Percentiles rank a stretch among this genome's conserved stretches.
Evolutionary conservation across 2,329 filamentous ascomycete genomes (phyloP).

Genomic region (Westerdykella ornata): DNA sequence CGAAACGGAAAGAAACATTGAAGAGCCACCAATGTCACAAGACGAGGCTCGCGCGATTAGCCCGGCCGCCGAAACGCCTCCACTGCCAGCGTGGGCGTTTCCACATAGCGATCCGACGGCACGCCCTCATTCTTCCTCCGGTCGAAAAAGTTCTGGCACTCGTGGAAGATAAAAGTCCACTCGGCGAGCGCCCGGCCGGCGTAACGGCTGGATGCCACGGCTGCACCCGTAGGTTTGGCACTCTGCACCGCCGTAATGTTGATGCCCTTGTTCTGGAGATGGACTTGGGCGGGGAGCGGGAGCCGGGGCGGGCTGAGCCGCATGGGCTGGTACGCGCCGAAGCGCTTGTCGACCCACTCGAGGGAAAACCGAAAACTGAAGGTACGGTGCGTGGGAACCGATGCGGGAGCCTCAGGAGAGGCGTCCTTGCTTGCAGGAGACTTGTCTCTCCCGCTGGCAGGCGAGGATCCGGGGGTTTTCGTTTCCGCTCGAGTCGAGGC

Average conservation of each 20-base stretch:
- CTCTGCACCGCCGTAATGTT: constrained; percentile 21
- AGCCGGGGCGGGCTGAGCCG: constrained; percentile 61
- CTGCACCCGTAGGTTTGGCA: constrained; percentile 34
- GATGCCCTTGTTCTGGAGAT: constrained; percentile 45
- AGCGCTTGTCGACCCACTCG: constrained; percentile 55
- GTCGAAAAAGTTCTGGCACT: constrained; percentile 77
- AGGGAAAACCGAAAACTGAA: constrained; percentile 71
- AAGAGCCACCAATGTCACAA: neutral
- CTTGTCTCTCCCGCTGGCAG: neutral
- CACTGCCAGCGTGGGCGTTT: constrained; percentile 59
- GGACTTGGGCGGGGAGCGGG: constrained; percentile 62
- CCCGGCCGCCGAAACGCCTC: constrained; percentile 53
- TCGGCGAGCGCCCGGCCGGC: constrained; percentile 69
- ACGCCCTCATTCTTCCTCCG: constrained; percentile 68
- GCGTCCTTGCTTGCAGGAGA: constrained; percentile 1
- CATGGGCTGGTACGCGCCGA: constrained; percentile 54
- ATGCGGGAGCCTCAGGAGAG: neutral
- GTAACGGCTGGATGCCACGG: constrained; percentile 49
- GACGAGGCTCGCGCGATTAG: constrained; percentile 8
- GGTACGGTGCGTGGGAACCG: constrained; percentile 48
- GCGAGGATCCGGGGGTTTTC: constrained; percentile 11
- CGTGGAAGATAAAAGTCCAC: constrained; percentile 67
- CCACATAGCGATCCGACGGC: constrained; percentile 58
- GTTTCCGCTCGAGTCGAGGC: constrained; percentile 16
- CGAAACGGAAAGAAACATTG: neutral